These are phyloP conservation scores for Rhodotorula taiwanensis DNA, from an alignment of 768 basidiomycete species.

Conservation along the genomic window DNA sequence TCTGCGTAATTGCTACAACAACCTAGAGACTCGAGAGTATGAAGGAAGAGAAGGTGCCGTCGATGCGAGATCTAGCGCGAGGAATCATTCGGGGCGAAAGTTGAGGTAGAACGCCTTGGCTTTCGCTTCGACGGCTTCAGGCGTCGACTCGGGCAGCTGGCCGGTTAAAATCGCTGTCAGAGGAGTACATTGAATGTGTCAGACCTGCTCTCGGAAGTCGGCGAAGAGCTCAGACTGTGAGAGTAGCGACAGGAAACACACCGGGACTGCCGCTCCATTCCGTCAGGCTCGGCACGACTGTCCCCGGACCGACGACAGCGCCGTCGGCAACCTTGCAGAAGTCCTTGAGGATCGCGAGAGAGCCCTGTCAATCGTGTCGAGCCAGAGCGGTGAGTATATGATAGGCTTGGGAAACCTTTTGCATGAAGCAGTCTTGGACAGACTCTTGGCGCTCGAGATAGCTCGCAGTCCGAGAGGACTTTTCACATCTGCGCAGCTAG, in stretches of 20 bases:
- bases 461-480: background rate
- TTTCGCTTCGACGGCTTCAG: constrained; percentile 77
- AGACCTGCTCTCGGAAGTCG: background rate
- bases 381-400: background rate
- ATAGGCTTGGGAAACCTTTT: background rate
- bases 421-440: no score
- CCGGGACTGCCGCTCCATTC: constrained; percentile 86
- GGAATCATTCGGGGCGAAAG: constrained; percentile 55
- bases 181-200: background rate
- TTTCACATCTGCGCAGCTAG: no score
- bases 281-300: constrained; percentile 81
- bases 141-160: constrained; percentile 86
- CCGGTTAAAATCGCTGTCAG: constrained; percentile 65
- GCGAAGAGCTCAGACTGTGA: background rate
- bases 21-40: no score
- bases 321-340: constrained; percentile 84
- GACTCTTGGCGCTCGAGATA: no score
- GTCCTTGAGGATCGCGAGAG: constrained; percentile 94
- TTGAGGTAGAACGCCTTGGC: constrained; percentile 80
- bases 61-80: no score
- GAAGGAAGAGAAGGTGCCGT: no score
- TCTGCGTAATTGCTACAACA: no score
- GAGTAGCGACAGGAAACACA: constrained; percentile 43
- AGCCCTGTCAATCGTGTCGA: constrained; percentile 56
- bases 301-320: constrained; percentile 81